Evolutionary conservation across 2,329 filamentous ascomycete genomes (phyloP).

Genomic region (Penicillium sp.): DNA sequence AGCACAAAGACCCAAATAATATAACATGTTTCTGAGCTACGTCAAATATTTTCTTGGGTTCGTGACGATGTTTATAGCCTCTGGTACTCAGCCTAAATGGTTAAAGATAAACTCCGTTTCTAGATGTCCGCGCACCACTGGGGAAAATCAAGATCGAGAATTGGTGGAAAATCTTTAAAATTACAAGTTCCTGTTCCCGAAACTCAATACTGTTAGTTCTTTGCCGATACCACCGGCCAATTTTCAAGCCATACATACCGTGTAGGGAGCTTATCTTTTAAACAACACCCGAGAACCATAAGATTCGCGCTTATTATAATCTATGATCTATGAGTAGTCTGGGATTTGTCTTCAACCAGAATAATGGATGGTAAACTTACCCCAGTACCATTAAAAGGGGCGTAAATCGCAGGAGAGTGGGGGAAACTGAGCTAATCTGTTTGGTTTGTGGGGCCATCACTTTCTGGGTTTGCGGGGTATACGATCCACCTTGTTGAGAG

Average conservation of each 20-base stretch:
- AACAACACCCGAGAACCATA: too few species aligned
- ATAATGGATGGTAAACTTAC: too few species aligned
- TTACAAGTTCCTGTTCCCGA: not conserved
- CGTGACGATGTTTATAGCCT: not conserved
- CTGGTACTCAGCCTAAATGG: not conserved
- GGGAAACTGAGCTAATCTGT: not conserved
- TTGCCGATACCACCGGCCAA: not conserved
- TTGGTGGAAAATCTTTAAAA: not conserved
- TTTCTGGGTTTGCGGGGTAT: conserved; percentile 2
- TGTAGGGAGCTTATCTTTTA: too few species aligned
- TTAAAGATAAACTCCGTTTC: not conserved
- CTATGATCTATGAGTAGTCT: too few species aligned
- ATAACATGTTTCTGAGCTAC: too few species aligned
- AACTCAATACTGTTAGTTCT: not conserved
- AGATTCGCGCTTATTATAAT: too few species aligned
- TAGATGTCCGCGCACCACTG: not conserved
- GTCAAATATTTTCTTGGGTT: not conserved
- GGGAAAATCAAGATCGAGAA: not conserved
- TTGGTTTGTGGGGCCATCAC: not conserved
- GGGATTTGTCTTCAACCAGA: too few species aligned
- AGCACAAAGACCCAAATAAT: too few species aligned
- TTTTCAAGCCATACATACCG: not conserved
- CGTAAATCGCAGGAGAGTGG: not conserved
- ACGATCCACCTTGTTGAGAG: not conserved
- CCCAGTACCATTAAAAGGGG: too few species aligned